Conservation (phyloP, 306 rosid genomes). For the Mucuna pruriens region DNA sequence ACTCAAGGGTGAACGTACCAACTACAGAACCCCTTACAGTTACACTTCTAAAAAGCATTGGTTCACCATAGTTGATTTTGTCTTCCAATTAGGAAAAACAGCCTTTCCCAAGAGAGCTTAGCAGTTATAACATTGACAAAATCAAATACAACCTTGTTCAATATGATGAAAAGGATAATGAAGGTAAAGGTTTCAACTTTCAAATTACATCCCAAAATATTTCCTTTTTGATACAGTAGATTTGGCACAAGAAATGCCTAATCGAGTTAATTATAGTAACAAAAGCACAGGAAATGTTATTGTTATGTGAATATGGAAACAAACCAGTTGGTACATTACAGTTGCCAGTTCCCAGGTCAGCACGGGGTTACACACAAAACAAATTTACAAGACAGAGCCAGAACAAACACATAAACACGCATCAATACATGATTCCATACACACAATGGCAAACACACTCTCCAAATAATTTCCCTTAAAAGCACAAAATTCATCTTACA, state of each 20-base stretch:
- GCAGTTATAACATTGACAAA: background rate
- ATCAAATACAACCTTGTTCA: slow-evolving; percentile 6
- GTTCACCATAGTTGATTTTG: slow-evolving; percentile 2
- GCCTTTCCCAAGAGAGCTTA: background rate
- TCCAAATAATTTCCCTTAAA: background rate
- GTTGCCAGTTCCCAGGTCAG: slow-evolving; percentile 17
- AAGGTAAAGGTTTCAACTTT: background rate
- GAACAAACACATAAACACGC: background rate
- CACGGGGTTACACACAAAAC: background rate
- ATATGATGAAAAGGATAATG: background rate
- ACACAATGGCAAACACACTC: background rate
- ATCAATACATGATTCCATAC: background rate
- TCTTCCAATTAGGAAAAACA: background rate
- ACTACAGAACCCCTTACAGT: background rate
- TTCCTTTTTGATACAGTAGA: background rate
- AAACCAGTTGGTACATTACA: background rate
- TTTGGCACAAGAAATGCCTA: slow-evolving; percentile 7
- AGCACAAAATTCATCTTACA: background rate
- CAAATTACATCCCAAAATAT: background rate
- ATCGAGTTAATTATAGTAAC: background rate
- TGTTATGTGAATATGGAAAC: background rate
- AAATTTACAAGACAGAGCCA: background rate
- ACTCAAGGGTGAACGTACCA: background rate
- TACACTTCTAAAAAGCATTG: background rate
- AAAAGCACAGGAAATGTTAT: background rate